Evolutionary conservation across 2,329 filamentous ascomycete species (phyloP).

Genomic region (Knufia fluminis): DNA sequence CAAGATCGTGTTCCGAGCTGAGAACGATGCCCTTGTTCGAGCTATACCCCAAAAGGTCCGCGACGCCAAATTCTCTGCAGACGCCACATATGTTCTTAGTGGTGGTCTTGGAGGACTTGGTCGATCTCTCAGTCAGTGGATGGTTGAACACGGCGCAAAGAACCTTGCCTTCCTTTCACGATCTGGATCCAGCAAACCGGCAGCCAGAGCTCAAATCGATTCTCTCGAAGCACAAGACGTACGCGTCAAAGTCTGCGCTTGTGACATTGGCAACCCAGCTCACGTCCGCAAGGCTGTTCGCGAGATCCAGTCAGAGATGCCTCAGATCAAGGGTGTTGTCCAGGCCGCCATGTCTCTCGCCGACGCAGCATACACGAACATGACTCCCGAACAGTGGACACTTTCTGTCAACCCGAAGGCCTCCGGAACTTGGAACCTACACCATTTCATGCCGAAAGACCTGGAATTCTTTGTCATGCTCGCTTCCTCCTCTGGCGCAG

Average conservation of each 20-base stretch:
- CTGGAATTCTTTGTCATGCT: slow-evolving; percentile 39
- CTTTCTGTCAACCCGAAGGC: slow-evolving; percentile 29
- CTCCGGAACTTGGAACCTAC: slow-evolving; percentile 26
- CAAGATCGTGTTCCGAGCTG: slow-evolving; percentile 30
- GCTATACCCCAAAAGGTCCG: slow-evolving; percentile 11
- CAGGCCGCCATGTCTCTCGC: slow-evolving; percentile 23
- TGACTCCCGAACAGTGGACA: slow-evolving; percentile 28
- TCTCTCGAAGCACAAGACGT: slow-evolving; percentile 17
- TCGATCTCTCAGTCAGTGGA: slow-evolving; percentile 20
- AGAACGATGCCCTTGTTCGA: background rate
- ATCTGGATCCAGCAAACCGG: slow-evolving; percentile 17
- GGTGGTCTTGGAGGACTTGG: slow-evolving; percentile 29
- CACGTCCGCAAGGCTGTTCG: slow-evolving; percentile 12
- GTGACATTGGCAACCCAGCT: slow-evolving; percentile 22
- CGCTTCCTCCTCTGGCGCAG: slow-evolving; percentile 30
- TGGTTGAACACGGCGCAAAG: slow-evolving; percentile 23
- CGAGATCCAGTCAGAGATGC: slow-evolving; percentile 15
- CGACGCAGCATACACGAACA: slow-evolving; percentile 22
- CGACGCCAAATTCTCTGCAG: slow-evolving; percentile 16
- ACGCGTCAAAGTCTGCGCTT: slow-evolving; percentile 15
- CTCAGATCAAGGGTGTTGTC: slow-evolving; percentile 25
- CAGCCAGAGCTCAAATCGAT: slow-evolving; percentile 16
- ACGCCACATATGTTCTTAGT: slow-evolving; percentile 31
- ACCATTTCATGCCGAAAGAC: slow-evolving; percentile 21
- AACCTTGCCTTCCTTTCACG: slow-evolving; percentile 27